phyloP scores from a whole-genome alignment of 2,329 filamentous ascomycete genomes.

The Fusarium anguioides region DNA sequence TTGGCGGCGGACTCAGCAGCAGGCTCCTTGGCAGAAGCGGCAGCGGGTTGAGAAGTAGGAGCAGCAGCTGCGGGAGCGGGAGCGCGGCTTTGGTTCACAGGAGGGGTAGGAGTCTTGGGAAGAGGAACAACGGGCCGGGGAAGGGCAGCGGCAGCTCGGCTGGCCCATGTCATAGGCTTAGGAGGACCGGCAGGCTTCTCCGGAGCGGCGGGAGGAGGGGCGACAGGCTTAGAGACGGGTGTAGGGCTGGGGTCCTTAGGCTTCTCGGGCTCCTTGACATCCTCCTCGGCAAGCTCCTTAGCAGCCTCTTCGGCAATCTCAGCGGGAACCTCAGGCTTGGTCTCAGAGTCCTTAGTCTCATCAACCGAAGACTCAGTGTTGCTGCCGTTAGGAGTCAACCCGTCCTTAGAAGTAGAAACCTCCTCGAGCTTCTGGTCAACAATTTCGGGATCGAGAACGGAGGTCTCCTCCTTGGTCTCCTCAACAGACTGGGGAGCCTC shows the following conservation, averaged over 20 bases:
- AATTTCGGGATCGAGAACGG: slow-evolving; percentile 59
- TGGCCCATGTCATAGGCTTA: slow-evolving; percentile 82
- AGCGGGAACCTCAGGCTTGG: slow-evolving; percentile 50
- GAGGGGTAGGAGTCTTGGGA: slow-evolving; percentile 67
- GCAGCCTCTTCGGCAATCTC: slow-evolving; percentile 62
- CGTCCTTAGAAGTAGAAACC: slow-evolving; percentile 54
- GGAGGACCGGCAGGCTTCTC: slow-evolving; percentile 58
- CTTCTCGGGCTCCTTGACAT: slow-evolving; percentile 69
- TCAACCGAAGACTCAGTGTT: slow-evolving; percentile 51
- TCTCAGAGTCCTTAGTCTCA: slow-evolving; percentile 54
- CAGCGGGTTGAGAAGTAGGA: slow-evolving; percentile 50
- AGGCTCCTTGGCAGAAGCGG: slow-evolving; percentile 52
- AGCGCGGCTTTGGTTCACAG: slow-evolving; percentile 63
- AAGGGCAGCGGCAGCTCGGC: slow-evolving; percentile 70
- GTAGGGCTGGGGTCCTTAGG: slow-evolving; percentile 72
- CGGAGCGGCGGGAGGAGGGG: slow-evolving; percentile 50
- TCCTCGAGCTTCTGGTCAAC: slow-evolving; percentile 84
- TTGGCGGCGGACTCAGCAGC: slow-evolving; percentile 58
- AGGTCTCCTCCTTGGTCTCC: slow-evolving; percentile 45
- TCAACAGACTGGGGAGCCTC: slow-evolving; percentile 46
- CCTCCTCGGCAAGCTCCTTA: slow-evolving; percentile 66
- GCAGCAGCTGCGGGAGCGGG: slow-evolving; percentile 57
- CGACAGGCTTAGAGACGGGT: slow-evolving; percentile 54
- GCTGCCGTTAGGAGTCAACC: slow-evolving; percentile 49
- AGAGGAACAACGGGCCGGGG: slow-evolving; percentile 65